Evolutionary conservation across 179 eudicot genomes (phyloP), one percentile per base, ranked within the genome.

Genomic region (Camellia oleifera): DNA sequence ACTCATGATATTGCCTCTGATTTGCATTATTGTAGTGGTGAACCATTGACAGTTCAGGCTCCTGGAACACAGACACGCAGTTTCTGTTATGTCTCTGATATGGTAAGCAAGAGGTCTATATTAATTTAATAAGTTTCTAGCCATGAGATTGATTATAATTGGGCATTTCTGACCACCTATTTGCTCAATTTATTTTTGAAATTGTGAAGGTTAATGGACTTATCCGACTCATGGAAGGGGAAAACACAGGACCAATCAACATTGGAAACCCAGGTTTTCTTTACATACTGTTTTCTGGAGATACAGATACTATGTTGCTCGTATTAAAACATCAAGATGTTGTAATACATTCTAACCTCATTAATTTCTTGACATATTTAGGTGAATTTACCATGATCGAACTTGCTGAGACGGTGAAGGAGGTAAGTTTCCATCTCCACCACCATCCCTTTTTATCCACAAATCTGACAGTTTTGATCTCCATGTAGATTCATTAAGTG

Each of bases 321-420:
- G 4, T 17, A 9, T 42, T 44, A 40, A 54, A 23, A 71, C 13
- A 20, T 18, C 4, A 42, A 15, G 12, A 26, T 54, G 58, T 40
- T 54, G 7, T 23, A 8, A n/a, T 40, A 40, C 26, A 0, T 73
- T 18, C 50, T 73, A 5, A 74, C 66, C 67, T 58, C n/a, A 62
- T 72, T 54, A 23, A 4, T 18, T 20, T 26, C 53, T 23, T 17
- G 77, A 60, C 65, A 73, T 32, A 11, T 17, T 14, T 82, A 94
- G 98, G 98, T 90, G 99, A 96, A 90, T 96, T 96, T 75, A 96
- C 98, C 15, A 96, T 96, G 97, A 79, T 91, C 75, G 98, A 96
- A 85, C 98, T 96, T 69, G 98, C 98, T 20, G 97, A 96, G 85
- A 88, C 89, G 9, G 99, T 96, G 83, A 94, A 96, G 83, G 98